Conservation (phyloP, 192 early-diverging fungal species). For the Haplosporangium gracile region DNA sequence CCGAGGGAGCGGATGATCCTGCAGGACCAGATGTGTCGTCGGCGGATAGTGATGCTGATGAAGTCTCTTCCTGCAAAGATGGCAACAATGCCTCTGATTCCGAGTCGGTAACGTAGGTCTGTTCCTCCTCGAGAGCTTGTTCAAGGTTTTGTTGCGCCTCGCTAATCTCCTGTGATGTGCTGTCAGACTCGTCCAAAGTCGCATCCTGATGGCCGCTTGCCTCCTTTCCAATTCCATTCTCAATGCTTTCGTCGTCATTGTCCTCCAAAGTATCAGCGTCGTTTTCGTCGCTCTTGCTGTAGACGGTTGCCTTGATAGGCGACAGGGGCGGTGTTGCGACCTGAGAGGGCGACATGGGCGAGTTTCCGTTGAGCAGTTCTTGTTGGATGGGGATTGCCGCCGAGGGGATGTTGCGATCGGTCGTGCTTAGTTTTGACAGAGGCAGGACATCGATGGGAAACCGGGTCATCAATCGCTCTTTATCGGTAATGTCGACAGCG, state of each 20-base stretch:
- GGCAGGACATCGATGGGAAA: not conserved
- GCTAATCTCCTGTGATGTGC: not conserved
- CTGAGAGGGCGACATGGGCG: conserved; percentile 29
- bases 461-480: not conserved
- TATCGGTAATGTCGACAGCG: not conserved
- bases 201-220: not conserved
- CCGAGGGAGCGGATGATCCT: not conserved
- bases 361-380: not conserved
- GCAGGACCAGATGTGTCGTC: not conserved
- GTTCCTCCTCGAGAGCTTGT: not conserved
- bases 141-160: not conserved
- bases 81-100: not conserved
- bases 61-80: not conserved
- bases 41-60: not conserved
- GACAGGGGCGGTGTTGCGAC: conserved; percentile 35
- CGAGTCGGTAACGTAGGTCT: not conserved
- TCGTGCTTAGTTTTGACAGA: conserved; percentile 6
- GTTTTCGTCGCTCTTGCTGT: not conserved
- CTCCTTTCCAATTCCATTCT: not conserved
- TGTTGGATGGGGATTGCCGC: not conserved
- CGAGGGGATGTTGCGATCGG: not conserved
- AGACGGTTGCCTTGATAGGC: conserved; percentile 15
- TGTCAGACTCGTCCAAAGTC: not conserved
- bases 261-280: not conserved
- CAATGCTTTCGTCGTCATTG: not conserved